Evolutionary conservation across 31 red algal species (phyloP), one percentile per base, ranked within the genome.

Genomic region (Odonthalia washingtoniensis): DNA sequence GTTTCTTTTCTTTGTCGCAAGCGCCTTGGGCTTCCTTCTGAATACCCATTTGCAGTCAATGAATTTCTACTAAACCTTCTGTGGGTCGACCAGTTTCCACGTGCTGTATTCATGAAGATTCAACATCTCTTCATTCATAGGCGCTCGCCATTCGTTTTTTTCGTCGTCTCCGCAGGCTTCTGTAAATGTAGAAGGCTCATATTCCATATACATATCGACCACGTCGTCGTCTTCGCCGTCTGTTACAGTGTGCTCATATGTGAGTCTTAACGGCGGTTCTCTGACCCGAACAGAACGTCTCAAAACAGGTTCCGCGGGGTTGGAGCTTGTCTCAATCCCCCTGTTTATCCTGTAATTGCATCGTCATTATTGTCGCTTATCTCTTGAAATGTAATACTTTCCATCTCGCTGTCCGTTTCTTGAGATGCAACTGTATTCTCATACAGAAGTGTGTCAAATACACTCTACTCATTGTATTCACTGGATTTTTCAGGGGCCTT

Each of bases 11-110:
- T 4, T 65, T 5, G 3, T 81, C 33, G 6, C 38, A 65, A 24
- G 26, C 46, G 27, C 38, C 36, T 40, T 45, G 4, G 30, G 62
- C 62, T 81, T 81, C 62, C 61, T 27, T 68, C 5, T 81, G 77
- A 68, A 81, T 37, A 81, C 30, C 77, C 77, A 81, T 65, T 49
- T 5, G 77, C 77, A 81, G 12, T 70, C 6, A 37, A 75, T 75
- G 33, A 75, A 4, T 39, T 75, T 40, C 31, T 75, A 36, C 28
- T 42, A 26, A 3, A 39, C 14, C 40, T 34, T 18, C 4, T 3
- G 31, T 2, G 28, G 14, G 33, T 27, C 4, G 2, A 75, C 72
- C 37, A 37, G 37, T 4, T 18, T 9, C 67, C 67, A 5, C 36
- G 4, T 75, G n/a, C 31, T 3, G 4, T 75, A 14, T 36, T 75